A percentile compares a stretch with the other conserved stretches of the same genome.
These are phyloP conservation scores for Nannochloropsis oceanica DNA, from an alignment of 108 stramenopile genomes.

Conservation along the genomic window DNA sequence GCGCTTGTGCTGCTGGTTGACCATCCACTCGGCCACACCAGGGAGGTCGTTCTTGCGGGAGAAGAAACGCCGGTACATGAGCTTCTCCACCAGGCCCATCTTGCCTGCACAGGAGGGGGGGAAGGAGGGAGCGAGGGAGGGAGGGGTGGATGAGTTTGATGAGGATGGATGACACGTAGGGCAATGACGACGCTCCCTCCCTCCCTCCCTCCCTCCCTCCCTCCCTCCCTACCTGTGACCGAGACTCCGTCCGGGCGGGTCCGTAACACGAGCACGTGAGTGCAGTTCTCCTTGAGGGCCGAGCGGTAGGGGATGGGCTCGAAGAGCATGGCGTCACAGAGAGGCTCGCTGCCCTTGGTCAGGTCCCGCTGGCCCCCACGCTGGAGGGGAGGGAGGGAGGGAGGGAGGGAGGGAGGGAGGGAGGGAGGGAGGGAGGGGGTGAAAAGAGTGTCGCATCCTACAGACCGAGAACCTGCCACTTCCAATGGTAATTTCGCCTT, in stretches of 20 bases:
- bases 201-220: no score
- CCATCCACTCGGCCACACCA: slow-evolving; percentile 46
- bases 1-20: slow-evolving; percentile 51
- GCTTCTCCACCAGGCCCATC: slow-evolving; percentile 50
- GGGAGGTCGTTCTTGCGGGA: slow-evolving; percentile 53
- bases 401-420: neutral
- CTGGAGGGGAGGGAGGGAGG: neutral
- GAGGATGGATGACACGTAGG: no score
- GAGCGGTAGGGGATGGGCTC: slow-evolving; percentile 68
- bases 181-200: no score
- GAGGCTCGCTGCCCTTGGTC: slow-evolving; percentile 48
- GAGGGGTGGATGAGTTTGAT: no score
- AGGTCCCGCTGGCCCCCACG: slow-evolving; percentile 34
- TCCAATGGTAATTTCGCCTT: no score
- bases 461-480: neutral
- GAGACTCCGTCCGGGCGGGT: slow-evolving; percentile 69
- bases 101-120: slow-evolving; percentile 28
- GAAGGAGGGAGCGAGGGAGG: neutral
- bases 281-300: slow-evolving; percentile 61
- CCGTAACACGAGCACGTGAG: slow-evolving; percentile 69
- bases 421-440: neutral
- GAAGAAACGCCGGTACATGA: slow-evolving; percentile 61
- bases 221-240: slow-evolving; percentile 47
- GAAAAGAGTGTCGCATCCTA: slow-evolving; percentile 37
- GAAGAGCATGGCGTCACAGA: slow-evolving; percentile 71